Evolutionary conservation across 345 rosid species (phyloP).

Genomic region (Ricinus communis): DNA sequence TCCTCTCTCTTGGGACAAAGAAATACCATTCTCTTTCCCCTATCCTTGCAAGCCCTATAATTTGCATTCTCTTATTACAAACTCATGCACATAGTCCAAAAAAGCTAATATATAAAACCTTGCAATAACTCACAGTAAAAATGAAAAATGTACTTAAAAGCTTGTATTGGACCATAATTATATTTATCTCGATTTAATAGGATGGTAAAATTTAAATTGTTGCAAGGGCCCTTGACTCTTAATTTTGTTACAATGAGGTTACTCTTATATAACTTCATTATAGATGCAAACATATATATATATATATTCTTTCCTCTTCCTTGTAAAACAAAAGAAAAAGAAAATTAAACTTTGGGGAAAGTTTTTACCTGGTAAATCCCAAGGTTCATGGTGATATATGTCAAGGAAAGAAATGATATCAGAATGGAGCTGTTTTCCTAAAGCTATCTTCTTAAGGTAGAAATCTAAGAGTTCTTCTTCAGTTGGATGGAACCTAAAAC

Average conservation of each 20-base stretch:
- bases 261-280: no score
- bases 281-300: no score
- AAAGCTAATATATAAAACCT: background rate
- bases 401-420: constrained; percentile 25
- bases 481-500: constrained; percentile 37
- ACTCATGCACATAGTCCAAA: background rate
- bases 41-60: constrained; percentile 28
- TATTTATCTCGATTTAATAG: no score
- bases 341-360: no score
- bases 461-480: constrained; percentile 38
- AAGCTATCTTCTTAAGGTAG: constrained; percentile 26
- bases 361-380: constrained; percentile 36
- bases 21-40: constrained; percentile 48
- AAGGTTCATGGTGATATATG: constrained; percentile 33
- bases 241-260: no score
- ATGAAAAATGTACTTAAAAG: no score
- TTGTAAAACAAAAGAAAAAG: no score
- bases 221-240: no score
- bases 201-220: no score
- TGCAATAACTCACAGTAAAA: no score
- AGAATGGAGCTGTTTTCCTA: constrained; percentile 13
- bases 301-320: no score
- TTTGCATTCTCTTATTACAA: background rate
- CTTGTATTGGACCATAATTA: no score
- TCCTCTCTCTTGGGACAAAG: constrained; percentile 33